Evolutionary conservation across 78 protist species (phyloP).

Genomic region (Chrysochromulina tobinii): DNA sequence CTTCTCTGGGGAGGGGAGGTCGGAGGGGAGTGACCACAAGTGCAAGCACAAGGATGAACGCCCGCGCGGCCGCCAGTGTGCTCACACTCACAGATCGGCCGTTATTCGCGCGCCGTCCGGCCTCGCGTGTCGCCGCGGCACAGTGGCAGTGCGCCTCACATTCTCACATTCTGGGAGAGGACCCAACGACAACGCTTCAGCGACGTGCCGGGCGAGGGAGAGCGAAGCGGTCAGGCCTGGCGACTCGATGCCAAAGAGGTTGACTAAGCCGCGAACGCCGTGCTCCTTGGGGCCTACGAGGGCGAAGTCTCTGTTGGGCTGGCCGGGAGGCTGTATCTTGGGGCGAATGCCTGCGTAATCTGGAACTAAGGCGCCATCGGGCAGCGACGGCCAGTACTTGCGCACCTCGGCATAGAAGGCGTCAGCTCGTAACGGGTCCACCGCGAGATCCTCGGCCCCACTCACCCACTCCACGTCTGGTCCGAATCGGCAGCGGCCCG

Average conservation of each 20-base stretch:
- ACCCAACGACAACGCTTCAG: background rate
- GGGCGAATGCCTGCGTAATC: conserved; percentile 19
- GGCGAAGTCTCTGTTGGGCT: background rate
- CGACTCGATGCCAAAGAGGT: conserved; percentile 22
- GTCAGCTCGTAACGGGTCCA: background rate
- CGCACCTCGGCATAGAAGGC: background rate
- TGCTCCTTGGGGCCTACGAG: background rate
- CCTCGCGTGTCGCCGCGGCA: no score
- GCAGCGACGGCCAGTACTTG: background rate
- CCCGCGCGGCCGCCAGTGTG: no score
- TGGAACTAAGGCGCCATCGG: background rate
- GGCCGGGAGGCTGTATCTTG: background rate
- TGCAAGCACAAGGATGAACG: no score
- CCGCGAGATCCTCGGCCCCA: background rate
- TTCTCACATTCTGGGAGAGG: no score
- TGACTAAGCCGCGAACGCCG: background rate
- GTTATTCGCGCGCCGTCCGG: no score
- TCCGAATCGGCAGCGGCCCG: conserved; percentile 25
- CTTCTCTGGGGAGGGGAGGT: no score
- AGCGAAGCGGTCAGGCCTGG: conserved; percentile 25
- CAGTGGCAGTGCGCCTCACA: no score
- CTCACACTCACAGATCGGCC: no score
- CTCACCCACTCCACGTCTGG: conserved; percentile 9
- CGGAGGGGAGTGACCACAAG: no score
- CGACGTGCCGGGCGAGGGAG: background rate